These are phyloP conservation scores for Condylostoma magnum DNA, from an alignment of 169 alveolate genomes.

Conservation along the genomic window DNA sequence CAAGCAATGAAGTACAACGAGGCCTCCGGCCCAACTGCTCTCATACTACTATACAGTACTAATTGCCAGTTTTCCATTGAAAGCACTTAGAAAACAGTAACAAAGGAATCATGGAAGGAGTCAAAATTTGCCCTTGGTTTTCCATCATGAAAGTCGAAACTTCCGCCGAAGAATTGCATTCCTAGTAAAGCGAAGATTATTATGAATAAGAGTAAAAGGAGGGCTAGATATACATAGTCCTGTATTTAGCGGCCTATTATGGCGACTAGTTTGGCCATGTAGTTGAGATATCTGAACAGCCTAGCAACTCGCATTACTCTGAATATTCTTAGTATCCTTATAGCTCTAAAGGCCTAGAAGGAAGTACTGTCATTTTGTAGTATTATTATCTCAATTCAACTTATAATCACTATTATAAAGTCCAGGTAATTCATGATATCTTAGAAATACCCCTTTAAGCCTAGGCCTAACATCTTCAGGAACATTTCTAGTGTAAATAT, in stretches of 20 bases:
- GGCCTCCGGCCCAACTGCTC: slow-evolving; percentile 38
- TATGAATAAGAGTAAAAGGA: slow-evolving; percentile 58
- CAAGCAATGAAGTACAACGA: slow-evolving; percentile 60
- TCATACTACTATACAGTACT: slow-evolving; percentile 32
- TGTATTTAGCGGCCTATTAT: slow-evolving; percentile 56
- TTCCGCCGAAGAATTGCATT: slow-evolving; percentile 59
- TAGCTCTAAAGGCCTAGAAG: slow-evolving; percentile 31
- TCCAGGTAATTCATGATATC: slow-evolving; percentile 42
- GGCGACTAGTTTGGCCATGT: slow-evolving; percentile 63
- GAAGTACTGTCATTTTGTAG: slow-evolving; percentile 21
- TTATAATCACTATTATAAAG: slow-evolving; percentile 35
- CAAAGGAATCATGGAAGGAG: slow-evolving; percentile 50
- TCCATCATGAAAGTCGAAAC: slow-evolving; percentile 30
- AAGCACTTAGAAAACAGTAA: slow-evolving; percentile 60
- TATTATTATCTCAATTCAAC: slow-evolving; percentile 43
- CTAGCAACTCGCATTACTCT: slow-evolving; percentile 75
- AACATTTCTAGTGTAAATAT: slow-evolving; percentile 42
- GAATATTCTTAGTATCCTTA: slow-evolving; percentile 72
- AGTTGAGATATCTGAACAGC: slow-evolving; percentile 54
- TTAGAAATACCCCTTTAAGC: slow-evolving; percentile 24
- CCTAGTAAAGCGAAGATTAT: slow-evolving; percentile 75
- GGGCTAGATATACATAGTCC: slow-evolving; percentile 48
- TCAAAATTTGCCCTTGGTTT: slow-evolving; percentile 29
- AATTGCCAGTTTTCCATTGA: slow-evolving; percentile 75
- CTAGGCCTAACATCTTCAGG: slow-evolving; percentile 39